A percentile compares a stretch with the other conserved stretches of the same genome.
Evolutionary conservation across 768 basidiomycete species (phyloP).

Genomic region (Amanita fuliginea): DNA sequence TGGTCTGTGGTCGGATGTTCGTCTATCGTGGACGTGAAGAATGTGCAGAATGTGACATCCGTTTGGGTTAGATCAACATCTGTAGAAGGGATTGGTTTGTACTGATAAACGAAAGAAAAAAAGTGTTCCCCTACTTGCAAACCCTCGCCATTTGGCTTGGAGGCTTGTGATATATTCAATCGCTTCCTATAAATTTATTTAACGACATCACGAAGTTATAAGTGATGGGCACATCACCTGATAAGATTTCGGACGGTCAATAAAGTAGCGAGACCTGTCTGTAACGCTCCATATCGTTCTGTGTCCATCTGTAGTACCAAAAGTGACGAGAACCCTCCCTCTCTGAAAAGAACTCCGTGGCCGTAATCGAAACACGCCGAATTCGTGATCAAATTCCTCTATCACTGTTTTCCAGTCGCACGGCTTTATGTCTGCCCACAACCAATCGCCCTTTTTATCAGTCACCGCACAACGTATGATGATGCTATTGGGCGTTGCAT

Average conservation of each 20-base stretch:
- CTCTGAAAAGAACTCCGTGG: background rate
- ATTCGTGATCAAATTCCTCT: background rate
- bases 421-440: constrained; percentile 12
- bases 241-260: background rate
- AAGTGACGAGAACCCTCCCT: background rate
- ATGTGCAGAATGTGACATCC: background rate
- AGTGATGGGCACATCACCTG: background rate
- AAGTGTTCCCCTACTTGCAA: background rate
- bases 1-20: background rate
- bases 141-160: no score
- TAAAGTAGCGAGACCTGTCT: no score
- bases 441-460: constrained; percentile 8
- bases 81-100: background rate
- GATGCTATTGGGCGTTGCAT: background rate
- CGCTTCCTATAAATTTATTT: background rate
- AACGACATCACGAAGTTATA: background rate
- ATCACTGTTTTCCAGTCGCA: constrained; percentile 7
- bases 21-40: background rate
- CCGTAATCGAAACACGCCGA: constrained; percentile 5
- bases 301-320: background rate
- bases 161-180: background rate
- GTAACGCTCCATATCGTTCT: background rate
- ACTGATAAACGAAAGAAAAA: background rate
- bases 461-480: constrained; percentile 4
- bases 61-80: background rate